A percentile compares a stretch with the other conserved stretches of the same genome.
Conservation (phyloP, 2,329 filamentous ascomycete species). For the Thermoascus crustaceus region DNA sequence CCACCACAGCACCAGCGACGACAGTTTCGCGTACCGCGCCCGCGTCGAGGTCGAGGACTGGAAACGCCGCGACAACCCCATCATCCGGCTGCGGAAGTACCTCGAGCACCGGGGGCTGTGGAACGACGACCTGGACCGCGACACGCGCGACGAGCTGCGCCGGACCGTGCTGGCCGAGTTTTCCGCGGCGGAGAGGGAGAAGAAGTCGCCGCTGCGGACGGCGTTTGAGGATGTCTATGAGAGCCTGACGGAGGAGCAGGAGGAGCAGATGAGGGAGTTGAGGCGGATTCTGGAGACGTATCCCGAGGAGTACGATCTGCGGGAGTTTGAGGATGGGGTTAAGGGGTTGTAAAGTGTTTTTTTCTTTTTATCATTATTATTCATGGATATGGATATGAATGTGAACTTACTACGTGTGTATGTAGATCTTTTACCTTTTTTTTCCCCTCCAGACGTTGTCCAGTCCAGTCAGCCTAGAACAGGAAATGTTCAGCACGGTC, state of each 20-base stretch:
- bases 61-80: slow-evolving; percentile 83
- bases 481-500: too few relatives aligned
- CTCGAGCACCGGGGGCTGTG: slow-evolving; percentile 76
- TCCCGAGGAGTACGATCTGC: slow-evolving; percentile 83
- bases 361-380: not conserved
- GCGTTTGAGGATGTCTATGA: slow-evolving; percentile 86
- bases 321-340: slow-evolving; percentile 65
- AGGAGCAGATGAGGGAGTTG: slow-evolving; percentile 67
- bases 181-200: slow-evolving; percentile 55
- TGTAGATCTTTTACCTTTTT: too few relatives aligned
- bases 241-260: slow-evolving; percentile 69
- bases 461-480: too few relatives aligned
- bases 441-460: too few relatives aligned
- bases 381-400: too few relatives aligned
- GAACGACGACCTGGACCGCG: slow-evolving; percentile 75
- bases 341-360: slow-evolving; percentile 45
- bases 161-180: slow-evolving; percentile 80
- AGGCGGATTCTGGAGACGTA: slow-evolving; percentile 73
- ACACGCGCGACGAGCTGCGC: slow-evolving; percentile 55
- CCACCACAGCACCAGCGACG: slow-evolving; percentile 93
- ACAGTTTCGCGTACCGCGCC: slow-evolving; percentile 92
- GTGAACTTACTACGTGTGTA: too few relatives aligned
- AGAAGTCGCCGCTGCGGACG: slow-evolving; percentile 45
- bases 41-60: slow-evolving; percentile 90
- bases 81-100: slow-evolving; percentile 80